phyloP scores from a whole-genome alignment of 148 eudicot species.

The Rhododendron simsii region DNA sequence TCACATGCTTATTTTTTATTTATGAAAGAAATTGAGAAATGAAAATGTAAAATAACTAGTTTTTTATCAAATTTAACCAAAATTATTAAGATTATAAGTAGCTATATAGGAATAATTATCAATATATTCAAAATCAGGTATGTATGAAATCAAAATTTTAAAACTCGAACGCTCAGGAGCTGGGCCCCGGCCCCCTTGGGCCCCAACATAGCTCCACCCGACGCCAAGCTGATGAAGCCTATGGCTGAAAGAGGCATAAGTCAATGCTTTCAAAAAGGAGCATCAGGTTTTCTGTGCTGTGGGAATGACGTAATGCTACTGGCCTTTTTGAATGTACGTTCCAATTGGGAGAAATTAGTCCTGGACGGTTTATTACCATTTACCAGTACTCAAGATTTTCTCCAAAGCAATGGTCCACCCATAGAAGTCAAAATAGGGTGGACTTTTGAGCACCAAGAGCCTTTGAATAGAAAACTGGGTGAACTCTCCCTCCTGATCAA shows the following conservation, averaged over 20 bases:
- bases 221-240: not conserved
- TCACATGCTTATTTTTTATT: too few relatives aligned
- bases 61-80: too few relatives aligned
- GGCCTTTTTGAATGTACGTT: not conserved
- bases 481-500: not conserved
- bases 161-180: too few relatives aligned
- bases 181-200: too few relatives aligned
- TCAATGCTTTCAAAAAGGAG: not conserved
- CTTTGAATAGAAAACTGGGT: not conserved
- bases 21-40: too few relatives aligned
- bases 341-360: not conserved
- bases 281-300: not conserved
- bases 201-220: too few relatives aligned
- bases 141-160: too few relatives aligned
- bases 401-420: not conserved
- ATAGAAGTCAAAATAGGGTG: not conserved
- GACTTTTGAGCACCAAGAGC: not conserved
- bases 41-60: too few relatives aligned
- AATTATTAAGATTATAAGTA: too few relatives aligned
- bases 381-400: not conserved
- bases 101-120: too few relatives aligned
- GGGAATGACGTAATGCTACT: not conserved
- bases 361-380: not conserved
- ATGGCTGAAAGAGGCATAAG: not conserved
- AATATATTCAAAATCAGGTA: too few relatives aligned